Base-by-base conservation (phyloP, 805 yeast species). In the Candida piceae region DNA sequence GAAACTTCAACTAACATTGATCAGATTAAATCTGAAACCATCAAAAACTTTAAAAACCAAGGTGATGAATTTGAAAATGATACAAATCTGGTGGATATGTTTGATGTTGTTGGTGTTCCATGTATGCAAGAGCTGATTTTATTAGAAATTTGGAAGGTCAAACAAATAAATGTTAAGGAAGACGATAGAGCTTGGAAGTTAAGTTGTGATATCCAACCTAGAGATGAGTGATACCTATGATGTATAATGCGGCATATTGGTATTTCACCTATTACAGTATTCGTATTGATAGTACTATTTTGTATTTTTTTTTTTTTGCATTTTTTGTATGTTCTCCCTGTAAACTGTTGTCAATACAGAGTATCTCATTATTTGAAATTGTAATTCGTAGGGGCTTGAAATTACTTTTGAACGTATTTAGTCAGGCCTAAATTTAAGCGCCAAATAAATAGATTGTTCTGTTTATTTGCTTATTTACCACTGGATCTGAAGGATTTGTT, bases 131-230 rank as follows among this genome's bases (percentile, higher is more conserved):
- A 84, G 50, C 70, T 80, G 45, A 70, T 82, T 9, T 54, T 84
- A 31, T 60, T 78, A 29, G 90, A 84, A 50, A 66, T 82, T 20
- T 78, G 88, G 86, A 74, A 80, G 44, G 79, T 81, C 11, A 67
- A 75, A 41, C 83, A 76, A 46, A 61, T 78, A 39, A 78, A 78
- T 53, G 57, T 69, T 40, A 63, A 68, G 26, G 83, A 80, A 40
- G 75, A 70, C 29, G 89, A 84, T 47, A 66, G 93, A 45, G 77
- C 80, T 4, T 83, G 89, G 83, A 72, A 78, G 37, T 63, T 81
- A 53, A 82, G 89, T 61, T 74, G 84, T 50, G 57, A 61, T 20
- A 66, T 80, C 28, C 80, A 75, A 41, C 78, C 79, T 8, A 55
- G 78, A 44, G 77, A 70, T 30, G 52, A 46, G 31, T 48, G 34